phyloP scores from a whole-genome alignment of 2,329 filamentous ascomycete species.

The Clarireedia homoeocarpa region DNA sequence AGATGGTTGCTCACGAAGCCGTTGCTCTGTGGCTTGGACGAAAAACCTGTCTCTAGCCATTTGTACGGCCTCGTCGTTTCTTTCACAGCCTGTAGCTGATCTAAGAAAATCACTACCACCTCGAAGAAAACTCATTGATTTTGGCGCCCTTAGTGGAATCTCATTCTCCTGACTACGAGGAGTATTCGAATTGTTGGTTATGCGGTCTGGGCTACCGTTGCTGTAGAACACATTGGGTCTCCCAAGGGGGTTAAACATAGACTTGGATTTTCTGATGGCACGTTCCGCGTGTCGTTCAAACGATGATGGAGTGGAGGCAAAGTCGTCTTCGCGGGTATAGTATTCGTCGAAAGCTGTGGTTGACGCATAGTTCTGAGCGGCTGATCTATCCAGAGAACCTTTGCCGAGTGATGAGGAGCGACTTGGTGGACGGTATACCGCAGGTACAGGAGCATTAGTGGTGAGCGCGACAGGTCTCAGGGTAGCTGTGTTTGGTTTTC shows the following conservation, averaged over 20 bases:
- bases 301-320: constrained; percentile 40
- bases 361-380: constrained; percentile 30
- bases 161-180: constrained; percentile 22
- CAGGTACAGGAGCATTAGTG: constrained; percentile 23
- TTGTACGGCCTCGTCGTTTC: constrained; percentile 32
- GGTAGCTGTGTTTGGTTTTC: constrained; percentile 16
- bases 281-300: constrained; percentile 31
- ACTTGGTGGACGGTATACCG: constrained; percentile 26
- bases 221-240: constrained; percentile 22
- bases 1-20: constrained; percentile 36
- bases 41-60: constrained; percentile 33
- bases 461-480: constrained; percentile 24
- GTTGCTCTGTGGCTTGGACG: constrained; percentile 30
- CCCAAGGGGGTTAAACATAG: constrained; percentile 38
- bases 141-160: constrained; percentile 37
- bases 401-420: constrained; percentile 28
- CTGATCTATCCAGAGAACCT: constrained; percentile 17
- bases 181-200: constrained; percentile 11
- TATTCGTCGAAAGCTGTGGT: constrained; percentile 35
- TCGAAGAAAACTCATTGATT: constrained; percentile 48
- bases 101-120: constrained; percentile 25
- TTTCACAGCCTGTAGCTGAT: constrained; percentile 16
- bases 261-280: constrained; percentile 44
- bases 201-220: constrained; percentile 23
- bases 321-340: constrained; percentile 41